A percentile compares a stretch with the other conserved stretches of the same genome.
These are phyloP conservation scores for Ogataea methylovora DNA, from an alignment of 805 yeast genomes.

Conservation along the genomic window DNA sequence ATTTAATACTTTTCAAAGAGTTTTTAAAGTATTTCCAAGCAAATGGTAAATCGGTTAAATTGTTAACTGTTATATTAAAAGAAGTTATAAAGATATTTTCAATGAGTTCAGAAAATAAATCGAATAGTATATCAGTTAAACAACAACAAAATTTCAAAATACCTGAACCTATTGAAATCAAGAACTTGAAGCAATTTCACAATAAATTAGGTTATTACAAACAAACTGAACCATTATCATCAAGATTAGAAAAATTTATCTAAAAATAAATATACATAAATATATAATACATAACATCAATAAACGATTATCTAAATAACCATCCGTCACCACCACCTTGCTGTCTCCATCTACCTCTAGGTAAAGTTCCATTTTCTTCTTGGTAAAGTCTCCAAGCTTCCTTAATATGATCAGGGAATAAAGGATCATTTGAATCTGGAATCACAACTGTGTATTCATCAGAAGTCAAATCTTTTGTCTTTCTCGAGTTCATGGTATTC, in stretches of 20 bases:
- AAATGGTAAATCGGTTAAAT: conserved; percentile 24
- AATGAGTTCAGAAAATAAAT: too few species aligned
- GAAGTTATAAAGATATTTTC: too few species aligned
- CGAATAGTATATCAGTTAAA: not conserved
- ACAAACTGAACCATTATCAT: not conserved
- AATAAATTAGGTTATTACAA: not conserved
- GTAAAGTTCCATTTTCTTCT: conserved; percentile 56
- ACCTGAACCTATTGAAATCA: not conserved
- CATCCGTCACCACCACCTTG: conserved; percentile 69
- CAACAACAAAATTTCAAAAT: too few species aligned
- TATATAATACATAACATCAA: not conserved
- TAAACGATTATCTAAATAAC: conserved; percentile 45
- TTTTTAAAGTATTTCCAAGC: conserved; percentile 34
- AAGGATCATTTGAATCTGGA: conserved; percentile 34
- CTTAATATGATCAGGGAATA: conserved; percentile 76
- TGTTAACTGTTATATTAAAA: not conserved
- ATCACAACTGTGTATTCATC: not conserved
- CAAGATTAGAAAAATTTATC: not conserved
- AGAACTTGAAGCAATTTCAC: not conserved
- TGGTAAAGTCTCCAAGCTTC: conserved; percentile 83
- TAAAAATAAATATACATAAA: not conserved
- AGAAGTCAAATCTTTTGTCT: not conserved
- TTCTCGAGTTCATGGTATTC: not conserved
- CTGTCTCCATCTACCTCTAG: conserved; percentile 56
- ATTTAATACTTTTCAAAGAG: conserved; percentile 29